Evolutionary conservation across 305 asterid species (phyloP).

Genomic region (Rubia occidens): DNA sequence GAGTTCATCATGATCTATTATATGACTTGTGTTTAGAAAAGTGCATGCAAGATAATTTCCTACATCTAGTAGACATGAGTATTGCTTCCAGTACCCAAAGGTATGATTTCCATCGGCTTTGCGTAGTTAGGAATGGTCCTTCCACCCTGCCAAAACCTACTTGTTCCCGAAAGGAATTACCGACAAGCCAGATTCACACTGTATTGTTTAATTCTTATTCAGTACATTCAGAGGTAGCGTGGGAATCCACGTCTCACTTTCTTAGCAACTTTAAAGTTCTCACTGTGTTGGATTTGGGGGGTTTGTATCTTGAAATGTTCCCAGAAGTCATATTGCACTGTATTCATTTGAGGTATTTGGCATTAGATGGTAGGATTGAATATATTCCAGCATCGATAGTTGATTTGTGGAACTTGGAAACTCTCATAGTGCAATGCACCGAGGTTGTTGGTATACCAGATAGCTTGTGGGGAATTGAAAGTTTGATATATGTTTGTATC

Average conservation of each 20-base stretch:
- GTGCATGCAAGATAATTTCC: background rate
- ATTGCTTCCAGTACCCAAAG: background rate
- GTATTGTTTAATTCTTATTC: background rate
- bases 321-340: background rate
- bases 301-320: background rate
- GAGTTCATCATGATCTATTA: constrained; percentile 8
- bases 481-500: background rate
- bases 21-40: background rate
- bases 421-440: background rate
- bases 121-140: background rate
- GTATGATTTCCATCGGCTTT: constrained; percentile 8
- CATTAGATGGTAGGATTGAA: background rate
- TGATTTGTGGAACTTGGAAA: background rate
- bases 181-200: background rate
- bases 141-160: background rate
- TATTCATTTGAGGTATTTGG: background rate
- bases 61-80: background rate
- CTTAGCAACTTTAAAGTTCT: background rate
- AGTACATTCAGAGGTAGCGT: too few relatives aligned
- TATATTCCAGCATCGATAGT: background rate
- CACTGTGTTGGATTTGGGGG: background rate
- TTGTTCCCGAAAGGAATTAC: background rate
- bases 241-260: background rate
- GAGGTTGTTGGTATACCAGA: background rate
- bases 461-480: background rate